Base-by-base conservation (phyloP, 768 basidiomycete species). In the Coprinellus micaceus region DNA sequence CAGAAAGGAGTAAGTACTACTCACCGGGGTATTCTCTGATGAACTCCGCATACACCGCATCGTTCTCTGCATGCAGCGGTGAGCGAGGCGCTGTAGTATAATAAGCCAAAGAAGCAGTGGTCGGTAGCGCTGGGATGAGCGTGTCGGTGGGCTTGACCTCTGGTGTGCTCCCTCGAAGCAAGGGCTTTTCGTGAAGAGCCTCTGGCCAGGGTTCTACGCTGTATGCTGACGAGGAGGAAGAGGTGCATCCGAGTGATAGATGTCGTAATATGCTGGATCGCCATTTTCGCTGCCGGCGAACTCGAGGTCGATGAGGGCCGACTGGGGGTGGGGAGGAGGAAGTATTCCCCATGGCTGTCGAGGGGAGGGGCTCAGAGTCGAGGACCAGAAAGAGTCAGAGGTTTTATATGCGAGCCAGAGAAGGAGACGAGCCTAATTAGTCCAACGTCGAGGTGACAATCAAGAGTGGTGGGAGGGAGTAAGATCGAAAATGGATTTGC, bases 41-140 rank as follows among this genome's bases (percentile, higher is more conserved):
- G 69, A 86, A 89, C 17, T 67, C 65, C 19, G 72, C 66, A 66
- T 82, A 84, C 19, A 81, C 78, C 29, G 62, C 60, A 24, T 71
- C 67, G 5, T 74, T 73, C 54, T 74, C 73, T 54, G 65, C 57
- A 56, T 57, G 59, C 61, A 63, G 37, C 22, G 41, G 51, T 47
- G 37, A 21, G n/a, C 17, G 52, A 51, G 39, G 45, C 28, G 45
- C 43, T 22, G 39, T 47, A 44, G 45, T 40, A 56, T 29, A 54
- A 19, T 62, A 62, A 10, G 61, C 61, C 17, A 62, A 53, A 24
- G 48, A 30, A 4, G 56, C 51, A 6, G 33, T 33, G 25, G 30
- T 43, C 44, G 57, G 58, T 37, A 37, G 53, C n/a, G 58, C 26
- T 30, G 44, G 44, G 1, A 40, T 33, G 7, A 37, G 22, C 37